Percentiles rank a stretch among this genome's conserved stretches.
phyloP scores from a whole-genome alignment of 176 grass and related monocot species.

The Juncus effusus region DNA sequence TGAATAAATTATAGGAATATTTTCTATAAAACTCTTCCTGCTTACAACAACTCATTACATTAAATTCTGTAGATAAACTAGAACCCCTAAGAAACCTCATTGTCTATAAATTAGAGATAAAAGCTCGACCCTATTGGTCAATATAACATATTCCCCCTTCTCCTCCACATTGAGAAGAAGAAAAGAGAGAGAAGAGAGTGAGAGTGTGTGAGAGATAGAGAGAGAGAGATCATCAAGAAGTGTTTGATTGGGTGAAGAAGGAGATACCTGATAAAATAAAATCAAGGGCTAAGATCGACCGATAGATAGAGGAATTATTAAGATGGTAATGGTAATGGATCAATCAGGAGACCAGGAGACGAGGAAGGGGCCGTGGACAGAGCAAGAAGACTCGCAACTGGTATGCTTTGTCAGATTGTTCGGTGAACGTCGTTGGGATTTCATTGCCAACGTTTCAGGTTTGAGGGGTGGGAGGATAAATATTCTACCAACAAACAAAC shows the following conservation, averaged over 20 bases:
- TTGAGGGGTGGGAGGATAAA: conserved; percentile 87
- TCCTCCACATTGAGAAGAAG: neutral
- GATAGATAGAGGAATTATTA: neutral
- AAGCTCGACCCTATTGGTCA: conserved; percentile 53
- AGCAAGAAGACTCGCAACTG: conserved; percentile 96
- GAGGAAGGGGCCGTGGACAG: conserved; percentile 78
- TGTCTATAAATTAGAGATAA: conserved; percentile 71
- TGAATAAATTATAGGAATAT: too few species aligned
- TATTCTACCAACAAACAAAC: neutral
- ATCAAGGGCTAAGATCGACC: conserved; percentile 14
- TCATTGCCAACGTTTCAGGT: conserved; percentile 98
- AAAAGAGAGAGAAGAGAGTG: conserved; percentile 35
- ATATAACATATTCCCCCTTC: conserved; percentile 28
- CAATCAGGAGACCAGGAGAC: conserved; percentile 38
- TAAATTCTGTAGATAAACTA: conserved; percentile 8
- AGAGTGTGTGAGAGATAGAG: conserved; percentile 33
- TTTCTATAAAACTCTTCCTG: too few species aligned
- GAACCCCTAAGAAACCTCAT: conserved; percentile 14
- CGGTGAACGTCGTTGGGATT: conserved; percentile 99
- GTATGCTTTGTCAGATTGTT: conserved; percentile 94
- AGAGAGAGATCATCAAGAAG: conserved; percentile 44
- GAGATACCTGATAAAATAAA: conserved; percentile 39
- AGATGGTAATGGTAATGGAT: conserved; percentile 79
- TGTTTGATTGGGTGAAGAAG: conserved; percentile 43
- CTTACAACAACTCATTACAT: too few species aligned